Conservation (phyloP, 306 rosid genomes). For the Potentilla sterilis region DNA sequence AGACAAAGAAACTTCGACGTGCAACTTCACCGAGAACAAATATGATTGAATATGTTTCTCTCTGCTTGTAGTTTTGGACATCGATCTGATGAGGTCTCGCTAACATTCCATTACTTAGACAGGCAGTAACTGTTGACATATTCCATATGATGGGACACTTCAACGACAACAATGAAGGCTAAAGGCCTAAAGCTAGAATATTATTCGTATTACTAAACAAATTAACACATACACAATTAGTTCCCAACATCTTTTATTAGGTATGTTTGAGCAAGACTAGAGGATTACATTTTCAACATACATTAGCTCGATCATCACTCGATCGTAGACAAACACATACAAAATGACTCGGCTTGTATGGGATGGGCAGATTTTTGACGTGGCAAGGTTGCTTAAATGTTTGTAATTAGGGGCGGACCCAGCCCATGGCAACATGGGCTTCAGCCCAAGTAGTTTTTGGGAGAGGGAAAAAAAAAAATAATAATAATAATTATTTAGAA, state of each 20-base stretch:
- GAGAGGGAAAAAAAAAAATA: too few species aligned
- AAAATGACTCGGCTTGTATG: not conserved
- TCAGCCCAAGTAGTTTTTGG: too few species aligned
- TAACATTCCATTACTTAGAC: not conserved
- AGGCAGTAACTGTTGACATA: not conserved
- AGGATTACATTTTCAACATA: not conserved
- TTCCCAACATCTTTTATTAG: not conserved
- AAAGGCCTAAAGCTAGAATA: not conserved
- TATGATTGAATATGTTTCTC: not conserved
- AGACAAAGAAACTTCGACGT: not conserved
- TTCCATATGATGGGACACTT: not conserved
- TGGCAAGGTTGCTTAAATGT: too few species aligned
- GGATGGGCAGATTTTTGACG: not conserved
- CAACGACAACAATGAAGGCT: not conserved
- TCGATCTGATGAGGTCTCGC: not conserved
- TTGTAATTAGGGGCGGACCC: too few species aligned
- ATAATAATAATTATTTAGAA: too few species aligned
- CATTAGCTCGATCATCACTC: not conserved
- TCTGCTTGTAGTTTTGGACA: not conserved
- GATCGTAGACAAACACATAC: not conserved
- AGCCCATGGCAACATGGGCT: too few species aligned
- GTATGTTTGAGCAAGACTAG: not conserved
- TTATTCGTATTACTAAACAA: not conserved
- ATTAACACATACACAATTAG: not conserved
- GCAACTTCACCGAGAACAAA: not conserved